Conservation (phyloP, 2,329 filamentous ascomycete genomes). For the Cercospora sp. region DNA sequence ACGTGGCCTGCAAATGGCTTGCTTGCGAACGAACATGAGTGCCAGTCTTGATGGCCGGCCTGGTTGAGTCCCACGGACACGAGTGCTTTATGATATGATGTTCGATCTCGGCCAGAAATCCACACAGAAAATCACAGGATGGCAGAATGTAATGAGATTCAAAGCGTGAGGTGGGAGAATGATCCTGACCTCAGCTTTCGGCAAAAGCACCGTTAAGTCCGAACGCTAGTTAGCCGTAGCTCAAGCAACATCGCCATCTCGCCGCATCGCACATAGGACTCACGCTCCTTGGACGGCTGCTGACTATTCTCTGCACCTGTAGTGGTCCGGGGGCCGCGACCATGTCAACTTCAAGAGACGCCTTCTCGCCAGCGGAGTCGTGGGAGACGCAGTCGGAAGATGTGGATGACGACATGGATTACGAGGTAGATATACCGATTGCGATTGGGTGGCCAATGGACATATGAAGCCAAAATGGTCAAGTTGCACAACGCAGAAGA, state of each 20-base stretch:
- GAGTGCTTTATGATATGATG: neutral
- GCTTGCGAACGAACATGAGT: neutral
- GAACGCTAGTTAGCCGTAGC: neutral
- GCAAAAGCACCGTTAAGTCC: neutral
- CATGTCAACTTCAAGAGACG: constrained; percentile 20
- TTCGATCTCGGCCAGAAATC: neutral
- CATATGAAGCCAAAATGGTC: neutral
- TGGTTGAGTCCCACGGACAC: neutral
- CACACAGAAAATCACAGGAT: neutral
- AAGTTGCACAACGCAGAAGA: neutral
- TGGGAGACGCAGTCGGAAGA: constrained; percentile 32
- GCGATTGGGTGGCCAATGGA: constrained; percentile 16
- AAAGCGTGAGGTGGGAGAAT: neutral
- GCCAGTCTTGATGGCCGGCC: neutral
- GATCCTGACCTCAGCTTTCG: neutral
- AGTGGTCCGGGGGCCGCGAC: neutral
- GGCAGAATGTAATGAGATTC: neutral
- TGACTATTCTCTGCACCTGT: neutral
- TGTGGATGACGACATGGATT: constrained; percentile 54
- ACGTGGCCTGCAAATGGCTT: neutral
- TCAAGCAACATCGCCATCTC: neutral
- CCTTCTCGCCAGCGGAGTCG: constrained; percentile 22
- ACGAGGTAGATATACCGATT: constrained; percentile 37
- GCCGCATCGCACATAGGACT: neutral
- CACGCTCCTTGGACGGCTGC: neutral